Percentiles rank a stretch among this genome's conserved stretches.
Evolutionary conservation across 331 rosid species (phyloP).

Genomic region (Rosa hybrid): DNA sequence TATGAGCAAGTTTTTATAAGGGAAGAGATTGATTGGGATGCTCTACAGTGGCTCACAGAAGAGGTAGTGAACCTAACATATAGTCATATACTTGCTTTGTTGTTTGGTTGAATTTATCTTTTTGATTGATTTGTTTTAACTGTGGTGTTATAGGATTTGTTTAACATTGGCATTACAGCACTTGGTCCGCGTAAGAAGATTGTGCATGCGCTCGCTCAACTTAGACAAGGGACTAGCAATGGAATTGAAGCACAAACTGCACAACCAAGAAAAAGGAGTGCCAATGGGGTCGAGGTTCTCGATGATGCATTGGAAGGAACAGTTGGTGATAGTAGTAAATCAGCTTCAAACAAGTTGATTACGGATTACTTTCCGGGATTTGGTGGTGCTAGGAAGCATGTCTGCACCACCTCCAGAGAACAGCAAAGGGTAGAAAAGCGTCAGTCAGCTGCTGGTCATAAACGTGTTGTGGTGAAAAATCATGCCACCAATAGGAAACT

Average conservation of each 20-base stretch:
- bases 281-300: conserved; percentile 38
- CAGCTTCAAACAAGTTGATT: conserved; percentile 69
- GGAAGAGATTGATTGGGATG: conserved; percentile 91
- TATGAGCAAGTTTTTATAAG: conserved; percentile 63
- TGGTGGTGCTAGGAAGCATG: conserved; percentile 52
- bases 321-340: conserved; percentile 42
- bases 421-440: conserved; percentile 36
- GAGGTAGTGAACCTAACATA: conserved; percentile 49
- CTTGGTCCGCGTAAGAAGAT: conserved; percentile 97
- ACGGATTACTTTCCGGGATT: conserved; percentile 78
- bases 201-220: conserved; percentile 62
- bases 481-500: conserved; percentile 44
- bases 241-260: conserved; percentile 34
- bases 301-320: conserved; percentile 41
- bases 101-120: not conserved
- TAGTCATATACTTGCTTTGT: not conserved
- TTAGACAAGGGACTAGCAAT: conserved; percentile 45
- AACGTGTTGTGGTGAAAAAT: conserved; percentile 38
- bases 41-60: conserved; percentile 74
- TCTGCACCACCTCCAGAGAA: conserved; percentile 34
- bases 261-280: conserved; percentile 38
- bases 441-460: conserved; percentile 37
- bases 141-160: conserved; percentile 57
- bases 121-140: not conserved
- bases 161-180: conserved; percentile 70